phyloP scores from a whole-genome alignment of 192 early-diverging fungal species.

The Jimgerdemannia lactiflua region DNA sequence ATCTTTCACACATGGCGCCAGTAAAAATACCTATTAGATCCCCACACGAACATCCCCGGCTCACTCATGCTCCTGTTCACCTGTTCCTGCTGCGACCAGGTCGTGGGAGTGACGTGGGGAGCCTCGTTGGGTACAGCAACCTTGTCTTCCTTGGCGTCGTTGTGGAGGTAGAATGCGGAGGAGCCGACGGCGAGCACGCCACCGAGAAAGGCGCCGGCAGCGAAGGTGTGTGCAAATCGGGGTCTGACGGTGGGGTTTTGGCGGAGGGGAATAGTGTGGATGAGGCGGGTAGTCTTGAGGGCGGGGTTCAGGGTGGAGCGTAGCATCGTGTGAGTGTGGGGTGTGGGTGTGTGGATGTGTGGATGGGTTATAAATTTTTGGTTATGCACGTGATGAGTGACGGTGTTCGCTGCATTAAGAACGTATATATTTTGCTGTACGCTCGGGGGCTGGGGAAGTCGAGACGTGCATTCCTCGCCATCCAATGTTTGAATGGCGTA shows the following conservation, averaged over 20 bases:
- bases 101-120: slow-evolving; percentile 4
- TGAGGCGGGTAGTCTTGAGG: neutral
- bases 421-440: too few species aligned
- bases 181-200: neutral
- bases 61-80: slow-evolving; percentile 8
- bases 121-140: slow-evolving; percentile 4
- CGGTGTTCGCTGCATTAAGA: too few species aligned
- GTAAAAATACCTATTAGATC: slow-evolving; percentile 11
- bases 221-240: neutral
- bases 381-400: neutral
- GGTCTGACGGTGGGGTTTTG: neutral
- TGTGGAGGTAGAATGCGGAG: neutral
- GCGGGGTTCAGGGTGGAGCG: neutral
- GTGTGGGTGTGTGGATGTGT: too few species aligned
- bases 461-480: too few species aligned
- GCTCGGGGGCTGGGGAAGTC: too few species aligned
- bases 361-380: neutral
- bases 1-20: neutral
- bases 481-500: too few species aligned
- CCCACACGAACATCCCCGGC: slow-evolving; percentile 14
- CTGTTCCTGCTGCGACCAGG: slow-evolving; percentile 18
- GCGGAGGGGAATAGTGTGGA: neutral
- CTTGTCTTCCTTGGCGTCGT: neutral
- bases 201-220: neutral
- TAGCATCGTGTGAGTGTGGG: neutral